A percentile compares a stretch with the other conserved stretches of the same genome.
Evolutionary conservation across 148 eudicot genomes (phyloP).

Genomic region (Agrostemma githago): DNA sequence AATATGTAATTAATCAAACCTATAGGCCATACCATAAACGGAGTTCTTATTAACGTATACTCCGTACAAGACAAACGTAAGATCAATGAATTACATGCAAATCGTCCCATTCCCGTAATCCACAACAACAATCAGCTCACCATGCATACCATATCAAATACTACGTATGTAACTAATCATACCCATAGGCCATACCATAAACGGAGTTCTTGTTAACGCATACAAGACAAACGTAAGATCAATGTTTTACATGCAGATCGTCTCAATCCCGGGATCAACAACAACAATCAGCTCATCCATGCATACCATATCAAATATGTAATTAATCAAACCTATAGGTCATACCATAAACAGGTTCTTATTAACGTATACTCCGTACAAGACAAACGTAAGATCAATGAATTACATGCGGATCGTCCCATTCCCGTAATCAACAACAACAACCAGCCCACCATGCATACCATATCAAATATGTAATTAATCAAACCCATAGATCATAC

Average conservation of each 20-base stretch:
- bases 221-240: too few relatives aligned
- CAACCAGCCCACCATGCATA: background rate
- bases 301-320: background rate
- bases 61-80: background rate
- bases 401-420: background rate
- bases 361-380: background rate
- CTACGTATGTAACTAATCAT: background rate
- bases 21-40: background rate
- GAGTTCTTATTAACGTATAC: background rate
- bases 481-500: background rate
- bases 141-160: background rate
- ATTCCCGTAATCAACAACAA: conserved; percentile 1
- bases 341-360: background rate
- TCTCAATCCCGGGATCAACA: background rate
- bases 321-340: background rate
- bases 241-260: background rate
- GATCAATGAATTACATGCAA: background rate
- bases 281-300: conserved; percentile 3
- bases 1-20: background rate
- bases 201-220: too few relatives aligned
- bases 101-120: background rate
- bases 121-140: conserved; percentile 1
- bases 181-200: background rate
- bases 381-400: background rate
- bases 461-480: background rate